Conservation (phyloP, 1,139 yeast genomes). For the Meyerozyma carpophila region DNA sequence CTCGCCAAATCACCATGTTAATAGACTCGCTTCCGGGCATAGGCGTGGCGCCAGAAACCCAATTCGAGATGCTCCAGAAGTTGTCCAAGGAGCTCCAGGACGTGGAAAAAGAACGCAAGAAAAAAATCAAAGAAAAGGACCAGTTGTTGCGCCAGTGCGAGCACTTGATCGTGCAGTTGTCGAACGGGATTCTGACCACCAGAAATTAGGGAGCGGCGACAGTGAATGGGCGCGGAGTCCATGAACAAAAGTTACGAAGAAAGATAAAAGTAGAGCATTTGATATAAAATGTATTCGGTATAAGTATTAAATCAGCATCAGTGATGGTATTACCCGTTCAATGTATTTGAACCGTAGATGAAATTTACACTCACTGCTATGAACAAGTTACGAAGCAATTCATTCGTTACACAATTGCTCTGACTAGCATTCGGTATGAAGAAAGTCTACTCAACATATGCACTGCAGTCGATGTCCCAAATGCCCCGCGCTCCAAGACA, state of each 20-base stretch:
- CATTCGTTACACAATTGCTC: too few species aligned
- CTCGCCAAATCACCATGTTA: constrained; percentile 79
- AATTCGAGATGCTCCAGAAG: constrained; percentile 57
- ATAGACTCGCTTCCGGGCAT: constrained; percentile 92
- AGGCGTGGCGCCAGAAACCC: constrained; percentile 76
- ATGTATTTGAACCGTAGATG: too few species aligned
- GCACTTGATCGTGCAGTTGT: constrained; percentile 56
- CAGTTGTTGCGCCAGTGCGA: constrained; percentile 62
- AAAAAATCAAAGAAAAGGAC: constrained; percentile 63
- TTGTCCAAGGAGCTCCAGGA: constrained; percentile 58
- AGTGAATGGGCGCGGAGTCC: neutral
- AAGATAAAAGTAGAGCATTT: too few species aligned
- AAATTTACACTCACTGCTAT: too few species aligned
- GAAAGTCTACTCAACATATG: constrained; percentile 1
- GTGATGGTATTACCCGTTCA: too few species aligned
- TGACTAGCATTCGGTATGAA: too few species aligned
- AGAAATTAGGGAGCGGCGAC: constrained; percentile 12
- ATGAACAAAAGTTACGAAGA: neutral
- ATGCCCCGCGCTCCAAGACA: constrained; percentile 25
- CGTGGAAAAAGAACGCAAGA: constrained; percentile 56
- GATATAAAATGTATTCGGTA: too few species aligned
- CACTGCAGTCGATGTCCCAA: constrained; percentile 34
- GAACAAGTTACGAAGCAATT: too few species aligned
- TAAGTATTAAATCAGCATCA: too few species aligned
- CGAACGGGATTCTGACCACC: constrained; percentile 48